These are phyloP conservation scores for Boletus vermiculosoides DNA, from an alignment of 768 basidiomycete genomes.

Conservation along the genomic window DNA sequence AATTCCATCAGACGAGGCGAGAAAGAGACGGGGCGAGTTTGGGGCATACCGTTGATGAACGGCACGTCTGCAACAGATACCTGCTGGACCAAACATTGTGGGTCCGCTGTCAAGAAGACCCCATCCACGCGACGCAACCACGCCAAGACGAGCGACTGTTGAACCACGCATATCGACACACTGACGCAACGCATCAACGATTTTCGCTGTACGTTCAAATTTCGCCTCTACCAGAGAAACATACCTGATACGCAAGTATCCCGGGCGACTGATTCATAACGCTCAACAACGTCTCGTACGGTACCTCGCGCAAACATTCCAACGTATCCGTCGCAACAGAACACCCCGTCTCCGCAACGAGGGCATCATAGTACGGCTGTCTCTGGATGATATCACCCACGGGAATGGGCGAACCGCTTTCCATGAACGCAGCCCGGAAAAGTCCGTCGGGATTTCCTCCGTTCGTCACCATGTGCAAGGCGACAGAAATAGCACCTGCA, in stretches of 20 bases:
- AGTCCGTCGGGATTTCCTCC: conserved; percentile 24
- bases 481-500: conserved; percentile 39
- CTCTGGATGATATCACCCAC: conserved; percentile 19
- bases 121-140: conserved; percentile 44
- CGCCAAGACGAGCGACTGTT: conserved; percentile 27
- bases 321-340: conserved; percentile 25
- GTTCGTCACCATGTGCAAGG: conserved; percentile 30
- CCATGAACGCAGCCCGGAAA: conserved; percentile 36
- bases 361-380: conserved; percentile 30
- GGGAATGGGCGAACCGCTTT: conserved; percentile 39
- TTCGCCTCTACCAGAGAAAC: neutral
- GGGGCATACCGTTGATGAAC: conserved; percentile 7
- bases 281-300: conserved; percentile 29
- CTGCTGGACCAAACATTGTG: conserved; percentile 31
- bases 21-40: neutral
- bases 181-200: neutral
- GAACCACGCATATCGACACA: neutral
- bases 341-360: conserved; percentile 34
- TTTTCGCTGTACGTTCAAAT: neutral
- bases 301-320: conserved; percentile 34
- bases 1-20: neutral
- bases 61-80: conserved; percentile 34
- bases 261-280: conserved; percentile 35
- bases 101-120: conserved; percentile 35
- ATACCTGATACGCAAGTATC: conserved; percentile 34